A percentile compares a stretch with the other conserved stretches of the same genome.
Evolutionary conservation across 768 basidiomycete species (phyloP).

Genomic region (Hericium alpestre): DNA sequence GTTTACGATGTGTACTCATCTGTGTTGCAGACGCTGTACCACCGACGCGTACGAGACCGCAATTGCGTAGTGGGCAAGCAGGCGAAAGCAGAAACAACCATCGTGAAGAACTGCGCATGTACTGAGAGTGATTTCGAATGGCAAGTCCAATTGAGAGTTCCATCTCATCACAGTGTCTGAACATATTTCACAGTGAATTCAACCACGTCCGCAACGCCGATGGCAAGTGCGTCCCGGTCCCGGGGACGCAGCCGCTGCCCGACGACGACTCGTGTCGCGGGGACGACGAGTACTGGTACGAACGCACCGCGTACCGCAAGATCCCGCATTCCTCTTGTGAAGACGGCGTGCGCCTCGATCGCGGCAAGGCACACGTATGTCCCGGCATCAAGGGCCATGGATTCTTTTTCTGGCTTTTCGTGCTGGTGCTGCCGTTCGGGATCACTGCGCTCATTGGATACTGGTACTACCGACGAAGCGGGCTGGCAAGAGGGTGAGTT

Average conservation of each 20-base stretch:
- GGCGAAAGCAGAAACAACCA: slow-evolving; percentile 37
- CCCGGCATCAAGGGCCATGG: slow-evolving; percentile 71
- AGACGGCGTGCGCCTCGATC: slow-evolving; percentile 71
- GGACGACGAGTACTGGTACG: slow-evolving; percentile 81
- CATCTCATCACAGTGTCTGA: too few relatives aligned
- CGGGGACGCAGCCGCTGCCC: slow-evolving; percentile 53
- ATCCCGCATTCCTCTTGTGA: slow-evolving; percentile 84
- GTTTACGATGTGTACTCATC: neutral
- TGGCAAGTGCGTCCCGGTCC: slow-evolving; percentile 69
- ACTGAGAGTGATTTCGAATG: slow-evolving; percentile 82
- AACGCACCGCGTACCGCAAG: slow-evolving; percentile 82
- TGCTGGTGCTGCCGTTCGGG: slow-evolving; percentile 65
- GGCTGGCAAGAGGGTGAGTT: slow-evolving; percentile 64
- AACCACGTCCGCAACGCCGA: slow-evolving; percentile 64
- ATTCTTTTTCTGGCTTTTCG: slow-evolving; percentile 73
- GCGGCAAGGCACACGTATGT: slow-evolving; percentile 63
- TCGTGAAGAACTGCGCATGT: slow-evolving; percentile 70
- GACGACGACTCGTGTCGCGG: slow-evolving; percentile 52
- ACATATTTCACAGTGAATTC: slow-evolving; percentile 65
- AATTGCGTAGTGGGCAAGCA: slow-evolving; percentile 79
- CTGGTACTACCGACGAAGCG: slow-evolving; percentile 74
- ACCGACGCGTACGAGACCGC: slow-evolving; percentile 68
- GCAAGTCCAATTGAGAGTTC: slow-evolving; percentile 31
- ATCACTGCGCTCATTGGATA: slow-evolving; percentile 68
- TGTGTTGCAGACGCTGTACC: slow-evolving; percentile 65